Base-by-base conservation (phyloP, 2,329 filamentous ascomycete genomes). In the Penicillium verrucosum region DNA sequence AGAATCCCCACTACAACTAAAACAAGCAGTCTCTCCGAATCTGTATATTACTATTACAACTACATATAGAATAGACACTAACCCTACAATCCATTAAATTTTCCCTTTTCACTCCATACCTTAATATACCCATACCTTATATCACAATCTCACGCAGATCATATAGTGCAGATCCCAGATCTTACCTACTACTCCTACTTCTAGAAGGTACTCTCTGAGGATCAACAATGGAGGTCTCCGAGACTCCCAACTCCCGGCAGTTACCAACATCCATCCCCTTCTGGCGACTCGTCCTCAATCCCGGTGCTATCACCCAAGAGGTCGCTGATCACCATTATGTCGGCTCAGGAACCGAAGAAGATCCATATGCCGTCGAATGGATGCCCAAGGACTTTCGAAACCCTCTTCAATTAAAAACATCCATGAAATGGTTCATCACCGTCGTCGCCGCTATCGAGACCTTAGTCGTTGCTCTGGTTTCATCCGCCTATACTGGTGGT, bases 341-440 rank as follows among this genome's bases (percentile, higher is more conserved):
- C 38, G 77, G 77, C 21, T 70, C 69, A 0, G 77, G 77, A 0
- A 78, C 75, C 0, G 68, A 73, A 27, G 66, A 73, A 1, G 75
- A 78, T 59, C 77, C 77, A 0, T 79, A 71, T 60, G 66, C 72
- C n/a, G 72, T 79, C 16, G 68, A 74, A 51, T 79, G 72, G 68
- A 73, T 78, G 41, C 71, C 75, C 7, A 62, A 74, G 47, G 77
- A 80, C 53, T 73, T 73, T 10, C 69, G 75, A 30, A 75, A 79
- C 49, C 77, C 77, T 3, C 70, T 77, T 64, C 64, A 65, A 12
- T 75, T 73, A 30, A 55, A 66, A 6, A 44, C 47, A 5, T 38
- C 54, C 25, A 72, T 65, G 64, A 79, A 79, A 68, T 77, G 76
- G 74, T 60, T 62, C 3, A 70, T 77, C 32, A 78, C 76, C 0